phyloP scores from a whole-genome alignment of 2,329 filamentous ascomycete genomes.

The Colletotrichum eleusines region DNA sequence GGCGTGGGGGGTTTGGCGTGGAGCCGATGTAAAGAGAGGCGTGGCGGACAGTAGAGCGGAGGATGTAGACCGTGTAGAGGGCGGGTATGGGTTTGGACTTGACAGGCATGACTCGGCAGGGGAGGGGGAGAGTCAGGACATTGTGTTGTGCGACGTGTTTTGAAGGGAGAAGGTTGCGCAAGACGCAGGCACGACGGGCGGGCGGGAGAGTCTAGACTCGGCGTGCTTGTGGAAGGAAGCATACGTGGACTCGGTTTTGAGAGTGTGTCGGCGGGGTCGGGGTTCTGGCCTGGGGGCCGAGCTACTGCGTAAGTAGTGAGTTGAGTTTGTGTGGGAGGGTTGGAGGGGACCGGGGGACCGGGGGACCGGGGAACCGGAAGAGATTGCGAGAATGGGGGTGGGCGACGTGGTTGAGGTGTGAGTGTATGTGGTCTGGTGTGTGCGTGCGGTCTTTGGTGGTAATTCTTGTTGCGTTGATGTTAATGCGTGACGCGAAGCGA shows the following conservation, averaged over 20 bases:
- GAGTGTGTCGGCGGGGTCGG: slow-evolving; percentile 33
- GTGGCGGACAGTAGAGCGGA: slow-evolving; percentile 83
- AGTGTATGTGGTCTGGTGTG: background rate
- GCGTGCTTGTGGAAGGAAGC: slow-evolving; percentile 6
- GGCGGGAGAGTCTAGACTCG: slow-evolving; percentile 28
- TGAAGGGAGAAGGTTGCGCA: slow-evolving; percentile 19
- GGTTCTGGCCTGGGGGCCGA: slow-evolving; percentile 5
- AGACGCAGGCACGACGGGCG: slow-evolving; percentile 3
- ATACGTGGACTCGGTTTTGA: slow-evolving; percentile 39
- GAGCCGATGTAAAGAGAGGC: slow-evolving; percentile 88
- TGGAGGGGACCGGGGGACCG: background rate
- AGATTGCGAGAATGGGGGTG: background rate
- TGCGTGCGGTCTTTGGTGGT: background rate
- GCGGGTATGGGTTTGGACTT: slow-evolving; percentile 77
- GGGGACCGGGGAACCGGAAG: background rate
- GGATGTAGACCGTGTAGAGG: slow-evolving; percentile 92
- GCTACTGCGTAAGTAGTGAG: background rate
- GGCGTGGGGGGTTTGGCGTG: slow-evolving; percentile 87
- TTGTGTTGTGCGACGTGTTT: slow-evolving; percentile 39
- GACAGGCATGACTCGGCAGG: slow-evolving; percentile 53
- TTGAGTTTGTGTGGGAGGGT: slow-evolving; percentile 13
- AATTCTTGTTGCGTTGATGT: background rate
- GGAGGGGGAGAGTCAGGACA: slow-evolving; percentile 37
- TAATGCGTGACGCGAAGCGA: slow-evolving; percentile 14
- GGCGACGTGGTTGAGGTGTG: background rate